Percentiles rank a stretch among this genome's conserved stretches.
These are phyloP conservation scores for Fusarium falciforme DNA, from an alignment of 2,329 filamentous ascomycete genomes.

Conservation along the genomic window DNA sequence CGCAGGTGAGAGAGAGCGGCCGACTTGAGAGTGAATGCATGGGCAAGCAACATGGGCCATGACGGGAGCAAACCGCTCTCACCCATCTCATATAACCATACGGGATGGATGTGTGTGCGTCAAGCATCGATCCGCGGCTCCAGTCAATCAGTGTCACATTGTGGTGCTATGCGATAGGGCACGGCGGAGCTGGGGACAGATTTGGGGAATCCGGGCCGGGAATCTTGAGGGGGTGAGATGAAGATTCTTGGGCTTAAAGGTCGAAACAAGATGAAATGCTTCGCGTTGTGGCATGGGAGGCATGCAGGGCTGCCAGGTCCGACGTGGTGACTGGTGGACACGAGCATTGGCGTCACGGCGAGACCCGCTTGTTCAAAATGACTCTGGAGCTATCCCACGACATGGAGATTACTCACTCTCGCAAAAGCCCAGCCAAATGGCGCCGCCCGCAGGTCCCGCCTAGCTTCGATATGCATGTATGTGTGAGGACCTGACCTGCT, in stretches of 20 bases:
- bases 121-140: slow-evolving; percentile 4
- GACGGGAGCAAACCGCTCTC: background rate
- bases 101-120: background rate
- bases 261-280: slow-evolving; percentile 30
- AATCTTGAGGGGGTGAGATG: slow-evolving; percentile 36
- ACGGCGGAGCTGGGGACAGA: slow-evolving; percentile 17
- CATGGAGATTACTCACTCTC: slow-evolving; percentile 37
- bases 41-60: background rate
- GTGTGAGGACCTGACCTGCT: slow-evolving; percentile 3
- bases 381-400: slow-evolving; percentile 31
- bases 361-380: slow-evolving; percentile 42
- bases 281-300: slow-evolving; percentile 12
- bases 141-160: background rate
- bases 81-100: background rate
- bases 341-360: slow-evolving; percentile 24
- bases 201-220: slow-evolving; percentile 30
- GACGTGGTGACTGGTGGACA: slow-evolving; percentile 33
- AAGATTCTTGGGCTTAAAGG: slow-evolving; percentile 22
- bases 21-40: background rate
- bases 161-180: slow-evolving; percentile 4
- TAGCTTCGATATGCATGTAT: slow-evolving; percentile 23
- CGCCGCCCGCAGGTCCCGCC: slow-evolving; percentile 21
- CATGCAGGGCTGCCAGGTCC: slow-evolving; percentile 35
- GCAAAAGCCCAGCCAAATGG: slow-evolving; percentile 23
- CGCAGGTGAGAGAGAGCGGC: background rate